These are phyloP conservation scores for Rhododendron williamsianum DNA, from an alignment of 148 eudicot species.

Conservation along the genomic window DNA sequence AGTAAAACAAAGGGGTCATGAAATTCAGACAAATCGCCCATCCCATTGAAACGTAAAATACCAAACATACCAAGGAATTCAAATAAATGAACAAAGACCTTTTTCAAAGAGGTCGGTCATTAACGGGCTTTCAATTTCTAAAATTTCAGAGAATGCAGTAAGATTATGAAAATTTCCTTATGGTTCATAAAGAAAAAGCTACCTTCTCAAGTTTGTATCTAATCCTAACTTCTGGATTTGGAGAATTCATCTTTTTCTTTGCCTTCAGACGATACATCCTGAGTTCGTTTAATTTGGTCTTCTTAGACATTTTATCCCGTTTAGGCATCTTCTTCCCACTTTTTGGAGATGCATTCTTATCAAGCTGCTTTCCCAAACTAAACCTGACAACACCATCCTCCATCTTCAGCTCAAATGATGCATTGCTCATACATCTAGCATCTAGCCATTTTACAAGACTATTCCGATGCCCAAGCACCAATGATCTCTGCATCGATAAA, in stretches of 20 bases:
- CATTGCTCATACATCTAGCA: constrained; percentile 35
- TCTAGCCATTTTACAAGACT: constrained; percentile 17
- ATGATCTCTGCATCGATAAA: background rate
- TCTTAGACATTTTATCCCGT: constrained; percentile 48
- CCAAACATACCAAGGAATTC: background rate
- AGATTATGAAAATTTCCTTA: background rate
- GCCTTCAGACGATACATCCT: constrained; percentile 82
- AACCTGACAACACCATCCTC: constrained; percentile 68
- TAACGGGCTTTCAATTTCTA: background rate
- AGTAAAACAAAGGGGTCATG: background rate
- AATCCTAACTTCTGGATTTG: constrained; percentile 89
- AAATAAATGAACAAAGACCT: background rate
- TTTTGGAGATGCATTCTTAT: constrained; percentile 2
- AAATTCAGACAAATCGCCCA: background rate
- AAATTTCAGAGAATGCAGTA: background rate
- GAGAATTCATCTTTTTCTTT: constrained; percentile 87
- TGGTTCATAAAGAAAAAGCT: background rate
- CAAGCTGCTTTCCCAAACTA: constrained; percentile 31
- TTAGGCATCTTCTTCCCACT: constrained; percentile 22
- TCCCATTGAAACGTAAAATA: background rate
- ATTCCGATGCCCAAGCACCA: constrained; percentile 4
- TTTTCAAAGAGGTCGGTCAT: background rate
- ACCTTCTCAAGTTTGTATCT: constrained; percentile 93
- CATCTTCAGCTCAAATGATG: constrained; percentile 54
- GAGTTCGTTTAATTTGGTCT: constrained; percentile 70